These are phyloP conservation scores for Plenodomus biglobosus DNA, from an alignment of 2,329 filamentous ascomycete genomes.

Conservation along the genomic window DNA sequence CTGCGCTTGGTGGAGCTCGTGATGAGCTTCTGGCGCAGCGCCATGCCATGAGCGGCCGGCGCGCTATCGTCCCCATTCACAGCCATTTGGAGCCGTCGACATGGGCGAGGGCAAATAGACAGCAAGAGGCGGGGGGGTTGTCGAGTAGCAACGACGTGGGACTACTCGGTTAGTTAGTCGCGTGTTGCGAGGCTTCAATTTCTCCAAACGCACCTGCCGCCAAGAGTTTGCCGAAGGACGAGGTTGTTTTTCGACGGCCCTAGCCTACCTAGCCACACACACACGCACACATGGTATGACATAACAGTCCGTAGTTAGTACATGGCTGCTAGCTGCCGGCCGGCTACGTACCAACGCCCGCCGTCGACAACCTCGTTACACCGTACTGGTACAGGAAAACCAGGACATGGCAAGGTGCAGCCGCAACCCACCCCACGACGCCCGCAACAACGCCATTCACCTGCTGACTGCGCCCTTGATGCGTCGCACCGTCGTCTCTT, in stretches of 20 bases:
- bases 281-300: no score
- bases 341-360: no score
- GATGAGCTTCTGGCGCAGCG: conserved; percentile 47
- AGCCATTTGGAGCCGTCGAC: conserved; percentile 42
- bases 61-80: conserved; percentile 39
- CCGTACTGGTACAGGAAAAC: no score
- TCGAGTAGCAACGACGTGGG: no score
- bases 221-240: not conserved
- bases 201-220: not conserved
- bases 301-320: no score
- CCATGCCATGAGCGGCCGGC: conserved; percentile 37
- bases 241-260: no score
- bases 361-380: no score
- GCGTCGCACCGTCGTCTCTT: conserved; percentile 28
- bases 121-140: no score
- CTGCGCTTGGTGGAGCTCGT: conserved; percentile 53
- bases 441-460: not conserved
- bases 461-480: conserved; percentile 31
- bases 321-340: no score
- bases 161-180: no score
- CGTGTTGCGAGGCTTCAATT: not conserved
- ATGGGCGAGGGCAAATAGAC: conserved; percentile 17
- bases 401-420: not conserved
- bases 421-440: not conserved
- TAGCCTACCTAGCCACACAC: no score